Evolutionary conservation across 306 rosid species (phyloP), one percentile per base, ranked within the genome.

Genomic region (Quercus gilva): DNA sequence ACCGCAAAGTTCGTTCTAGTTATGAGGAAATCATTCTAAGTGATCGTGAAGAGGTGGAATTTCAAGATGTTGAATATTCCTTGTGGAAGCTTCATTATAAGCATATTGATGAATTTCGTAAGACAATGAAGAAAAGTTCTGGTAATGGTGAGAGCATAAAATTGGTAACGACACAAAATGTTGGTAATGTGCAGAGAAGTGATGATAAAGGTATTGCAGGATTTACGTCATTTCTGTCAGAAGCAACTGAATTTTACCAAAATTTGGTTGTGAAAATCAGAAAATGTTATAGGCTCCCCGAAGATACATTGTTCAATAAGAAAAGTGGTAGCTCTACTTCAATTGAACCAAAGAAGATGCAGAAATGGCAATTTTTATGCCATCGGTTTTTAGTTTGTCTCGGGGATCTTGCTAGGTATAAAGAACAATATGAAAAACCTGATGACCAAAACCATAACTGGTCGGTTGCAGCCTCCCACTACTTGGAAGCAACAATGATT

Each of bases 41-140:
- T 18, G 84, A 84, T 85, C 69, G 21, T 52, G 89, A 80, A 6
- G 87, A 49, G 53, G 67, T 82, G 55, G 97, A 91, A 76, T 91
- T 95, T 81, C 98, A 93, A 85, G 99, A 91, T 84, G 83, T 87
- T n/a, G 99, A 95, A 81, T 95, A 90, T 84, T 90, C 91, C 81
- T 80, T 95, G 87, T 95, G 99, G 99, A 95, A 90, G 89, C 93
- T 95, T 61, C 94, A 93, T 84, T 95, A 95, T 80, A 95, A 93
- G 93, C 96, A 88, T 64, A 93, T 95, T 2, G 99, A 91, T 59
- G 99, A 95, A 71, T 95, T 95, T 85, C 97, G 99, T 31, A 95
- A 90, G 71, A 79, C 87, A 49, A 81, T 85, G 76, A 95, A 93
- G 89, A 92, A 79, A 87, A 83, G 73, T 81, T 89, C 94, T 4